Evolutionary conservation across 164 flowering plant genomes (phyloP).

Genomic region (Protea cynaroides): DNA sequence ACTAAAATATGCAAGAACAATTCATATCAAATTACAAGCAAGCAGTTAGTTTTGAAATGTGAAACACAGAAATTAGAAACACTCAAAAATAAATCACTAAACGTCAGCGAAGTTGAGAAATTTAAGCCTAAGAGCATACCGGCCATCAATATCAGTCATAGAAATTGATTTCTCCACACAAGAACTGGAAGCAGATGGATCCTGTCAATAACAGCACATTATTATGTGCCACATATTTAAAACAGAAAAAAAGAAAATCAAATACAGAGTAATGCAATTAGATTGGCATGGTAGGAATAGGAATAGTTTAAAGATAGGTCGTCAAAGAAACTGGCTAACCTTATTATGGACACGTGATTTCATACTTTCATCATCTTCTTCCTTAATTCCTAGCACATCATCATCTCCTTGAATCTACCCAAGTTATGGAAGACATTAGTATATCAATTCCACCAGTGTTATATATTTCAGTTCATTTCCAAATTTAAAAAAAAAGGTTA

Average conservation of each 20-base stretch:
- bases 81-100: no score
- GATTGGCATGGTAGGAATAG: background rate
- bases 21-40: no score
- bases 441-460: background rate
- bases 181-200: constrained; percentile 23
- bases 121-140: constrained; percentile 20
- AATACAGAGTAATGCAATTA: background rate
- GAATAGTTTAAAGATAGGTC: background rate
- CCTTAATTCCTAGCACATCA: constrained; percentile 47
- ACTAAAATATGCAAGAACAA: no score
- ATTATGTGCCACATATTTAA: constrained; percentile 1
- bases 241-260: background rate
- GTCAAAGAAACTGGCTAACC: constrained; percentile 25
- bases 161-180: constrained; percentile 24
- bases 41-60: background rate
- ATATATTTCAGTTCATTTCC: background rate
- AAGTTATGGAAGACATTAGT: constrained; percentile 8
- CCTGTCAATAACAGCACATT: constrained; percentile 29
- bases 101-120: background rate
- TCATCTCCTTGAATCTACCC: constrained; percentile 81
- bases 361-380: constrained; percentile 44
- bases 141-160: constrained; percentile 19
- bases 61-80: background rate
- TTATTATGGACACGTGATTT: constrained; percentile 29
- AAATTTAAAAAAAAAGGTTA: background rate